Conservation (phyloP, 805 yeast genomes). For the Zygotorulaspora chibaensis region DNA sequence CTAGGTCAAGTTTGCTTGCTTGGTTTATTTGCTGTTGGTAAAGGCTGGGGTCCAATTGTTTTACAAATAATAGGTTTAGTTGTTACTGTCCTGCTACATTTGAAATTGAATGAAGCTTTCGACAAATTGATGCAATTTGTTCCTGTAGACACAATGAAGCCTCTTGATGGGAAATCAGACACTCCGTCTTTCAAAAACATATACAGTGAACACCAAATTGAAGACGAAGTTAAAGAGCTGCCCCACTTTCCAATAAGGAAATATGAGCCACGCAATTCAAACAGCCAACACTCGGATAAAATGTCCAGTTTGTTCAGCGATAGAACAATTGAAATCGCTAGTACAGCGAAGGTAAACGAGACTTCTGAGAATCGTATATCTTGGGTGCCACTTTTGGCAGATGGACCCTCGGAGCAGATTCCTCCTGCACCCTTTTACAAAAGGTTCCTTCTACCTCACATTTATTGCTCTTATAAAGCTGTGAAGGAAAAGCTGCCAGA, state of each 20-base stretch:
- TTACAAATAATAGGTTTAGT: slow-evolving; percentile 63
- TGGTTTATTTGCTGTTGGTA: slow-evolving; percentile 84
- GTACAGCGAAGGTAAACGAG: slow-evolving; percentile 6
- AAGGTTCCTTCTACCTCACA: slow-evolving; percentile 53
- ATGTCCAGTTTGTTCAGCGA: slow-evolving; percentile 10
- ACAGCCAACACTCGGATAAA: slow-evolving; percentile 2
- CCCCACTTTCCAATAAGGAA: slow-evolving; percentile 31
- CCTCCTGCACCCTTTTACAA: slow-evolving; percentile 41
- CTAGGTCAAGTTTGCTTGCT: slow-evolving; percentile 81
- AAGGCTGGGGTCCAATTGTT: slow-evolving; percentile 92
- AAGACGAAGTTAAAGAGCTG: slow-evolving; percentile 27
- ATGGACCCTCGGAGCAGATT: slow-evolving; percentile 41
- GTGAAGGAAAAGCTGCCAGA: slow-evolving; percentile 54
- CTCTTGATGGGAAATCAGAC: slow-evolving; percentile 63
- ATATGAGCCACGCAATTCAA: slow-evolving; percentile 16
- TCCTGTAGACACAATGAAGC: slow-evolving; percentile 71
- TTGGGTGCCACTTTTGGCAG: slow-evolving; percentile 63
- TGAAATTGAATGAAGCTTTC: slow-evolving; percentile 61
- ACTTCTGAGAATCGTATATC: slow-evolving; percentile 25
- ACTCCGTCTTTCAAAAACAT: slow-evolving; percentile 49
- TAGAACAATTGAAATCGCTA: slow-evolving; percentile 9
- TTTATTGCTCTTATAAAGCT: slow-evolving; percentile 47
- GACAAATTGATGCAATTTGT: slow-evolving; percentile 52
- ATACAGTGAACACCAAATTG: slow-evolving; percentile 26
- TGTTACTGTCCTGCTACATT: slow-evolving; percentile 65